phyloP scores from a whole-genome alignment of 75 land plant genomes.

The Pinus albicaulis region DNA sequence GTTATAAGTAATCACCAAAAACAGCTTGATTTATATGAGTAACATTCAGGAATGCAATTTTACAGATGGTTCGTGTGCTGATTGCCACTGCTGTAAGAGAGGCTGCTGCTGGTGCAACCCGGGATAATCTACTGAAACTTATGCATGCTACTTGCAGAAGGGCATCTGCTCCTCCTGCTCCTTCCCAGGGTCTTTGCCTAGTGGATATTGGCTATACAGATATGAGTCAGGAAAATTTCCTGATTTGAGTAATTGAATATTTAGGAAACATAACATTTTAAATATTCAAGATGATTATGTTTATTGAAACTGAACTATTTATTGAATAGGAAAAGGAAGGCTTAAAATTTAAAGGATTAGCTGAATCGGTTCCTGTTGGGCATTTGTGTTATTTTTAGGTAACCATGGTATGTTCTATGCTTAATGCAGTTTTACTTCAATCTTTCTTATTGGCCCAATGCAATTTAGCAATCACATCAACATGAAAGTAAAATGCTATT shows the following conservation, averaged over 20 bases:
- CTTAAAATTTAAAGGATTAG: no score
- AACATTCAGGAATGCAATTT: neutral
- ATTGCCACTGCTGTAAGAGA: constrained; percentile 82
- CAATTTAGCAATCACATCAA: no score
- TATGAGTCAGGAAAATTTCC: constrained; percentile 29
- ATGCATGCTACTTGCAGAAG: constrained; percentile 81
- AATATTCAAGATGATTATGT: neutral
- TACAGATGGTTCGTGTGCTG: constrained; percentile 84
- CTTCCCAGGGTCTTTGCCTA: constrained; percentile 78
- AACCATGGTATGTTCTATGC: no score
- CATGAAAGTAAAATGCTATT: no score
- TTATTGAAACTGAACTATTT: neutral
- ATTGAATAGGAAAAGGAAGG: neutral
- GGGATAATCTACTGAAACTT: constrained; percentile 54
- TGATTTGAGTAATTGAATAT: constrained; percentile 24
- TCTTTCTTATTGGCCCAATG: no score
- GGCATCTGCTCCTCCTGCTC: constrained; percentile 92
- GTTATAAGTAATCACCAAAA: neutral
- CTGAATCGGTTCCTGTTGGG: no score
- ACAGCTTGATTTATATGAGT: neutral
- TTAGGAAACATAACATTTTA: neutral
- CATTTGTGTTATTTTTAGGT: no score
- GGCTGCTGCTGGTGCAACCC: constrained; percentile 79
- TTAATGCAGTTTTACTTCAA: no score
- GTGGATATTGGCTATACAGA: constrained; percentile 70